A percentile compares a stretch with the other conserved stretches of the same genome.
Evolutionary conservation across 805 yeast species (phyloP).

Genomic region (Tanozyma kutaoensis): DNA sequence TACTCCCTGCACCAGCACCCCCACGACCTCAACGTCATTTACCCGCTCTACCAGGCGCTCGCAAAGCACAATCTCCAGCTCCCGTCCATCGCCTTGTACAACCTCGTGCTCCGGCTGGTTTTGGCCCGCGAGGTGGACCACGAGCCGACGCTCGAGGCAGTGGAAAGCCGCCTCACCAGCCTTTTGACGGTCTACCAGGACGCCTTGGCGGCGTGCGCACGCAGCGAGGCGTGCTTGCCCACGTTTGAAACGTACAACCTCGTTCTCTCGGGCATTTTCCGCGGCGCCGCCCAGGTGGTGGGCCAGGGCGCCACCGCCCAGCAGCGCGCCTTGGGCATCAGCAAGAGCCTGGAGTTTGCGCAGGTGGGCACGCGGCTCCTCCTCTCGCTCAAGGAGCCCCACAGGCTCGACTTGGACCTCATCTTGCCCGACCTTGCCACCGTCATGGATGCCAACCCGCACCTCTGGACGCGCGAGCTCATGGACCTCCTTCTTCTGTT

Average conservation of each 20-base stretch:
- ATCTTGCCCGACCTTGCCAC: slow-evolving; percentile 24
- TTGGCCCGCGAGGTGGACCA: slow-evolving; percentile 31
- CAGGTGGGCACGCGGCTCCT: slow-evolving; percentile 31
- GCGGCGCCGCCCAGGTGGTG: slow-evolving; percentile 28
- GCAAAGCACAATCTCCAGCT: slow-evolving; percentile 23
- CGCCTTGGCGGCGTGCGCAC: slow-evolving; percentile 20
- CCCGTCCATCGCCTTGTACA: slow-evolving; percentile 41
- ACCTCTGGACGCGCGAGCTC: slow-evolving; percentile 6
- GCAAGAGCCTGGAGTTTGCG: slow-evolving; percentile 30
- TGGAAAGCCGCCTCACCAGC: slow-evolving; percentile 49
- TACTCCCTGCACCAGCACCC: slow-evolving; percentile 6
- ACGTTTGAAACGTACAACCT: slow-evolving; percentile 36
- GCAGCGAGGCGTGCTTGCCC: slow-evolving; percentile 28
- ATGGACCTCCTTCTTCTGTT: not conserved
- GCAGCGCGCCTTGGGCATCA: slow-evolving; percentile 24
- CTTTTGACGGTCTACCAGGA: slow-evolving; percentile 59
- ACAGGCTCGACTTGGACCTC: slow-evolving; percentile 15
- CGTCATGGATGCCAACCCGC: slow-evolving; percentile 14
- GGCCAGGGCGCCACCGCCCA: slow-evolving; percentile 26
- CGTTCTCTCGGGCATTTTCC: slow-evolving; percentile 34
- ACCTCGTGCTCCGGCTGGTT: slow-evolving; percentile 42
- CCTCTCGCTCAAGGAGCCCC: slow-evolving; percentile 28
- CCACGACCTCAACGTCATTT: slow-evolving; percentile 18
- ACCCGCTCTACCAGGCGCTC: slow-evolving; percentile 27
- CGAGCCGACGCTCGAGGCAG: slow-evolving; percentile 15